phyloP scores from a whole-genome alignment of 495 filamentous ascomycete species.

The Cercophora newfieldiana region DNA sequence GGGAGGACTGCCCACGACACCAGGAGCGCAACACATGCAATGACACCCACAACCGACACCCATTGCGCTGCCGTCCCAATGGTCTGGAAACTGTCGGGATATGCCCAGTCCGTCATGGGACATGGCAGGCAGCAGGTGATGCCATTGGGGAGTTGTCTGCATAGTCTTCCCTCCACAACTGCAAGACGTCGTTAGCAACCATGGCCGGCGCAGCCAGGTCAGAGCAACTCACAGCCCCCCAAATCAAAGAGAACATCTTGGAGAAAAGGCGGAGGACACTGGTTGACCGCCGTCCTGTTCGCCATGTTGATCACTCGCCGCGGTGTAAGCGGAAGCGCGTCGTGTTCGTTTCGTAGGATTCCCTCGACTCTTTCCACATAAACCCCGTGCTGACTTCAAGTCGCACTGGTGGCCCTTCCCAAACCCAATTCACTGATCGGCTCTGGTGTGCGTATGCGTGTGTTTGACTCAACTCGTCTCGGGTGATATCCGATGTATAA shows the following conservation, averaged over 20 bases:
- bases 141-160: slow-evolving; percentile 39
- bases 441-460: not conserved
- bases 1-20: slow-evolving; percentile 81
- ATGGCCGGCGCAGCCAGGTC: not conserved
- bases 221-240: slow-evolving; percentile 45
- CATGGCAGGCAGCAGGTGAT: slow-evolving; percentile 85
- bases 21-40: slow-evolving; percentile 73
- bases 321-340: not conserved
- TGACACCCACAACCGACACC: slow-evolving; percentile 73
- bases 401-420: not conserved
- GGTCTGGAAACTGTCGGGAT: slow-evolving; percentile 69
- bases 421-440: not conserved
- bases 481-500: not conserved
- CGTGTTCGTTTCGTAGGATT: not conserved
- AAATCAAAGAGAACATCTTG: slow-evolving; percentile 31
- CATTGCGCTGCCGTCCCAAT: slow-evolving; percentile 69
- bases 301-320: slow-evolving; percentile 28
- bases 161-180: slow-evolving; percentile 69
- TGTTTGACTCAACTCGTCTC: no score
- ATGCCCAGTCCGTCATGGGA: slow-evolving; percentile 80
- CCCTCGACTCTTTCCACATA: not conserved
- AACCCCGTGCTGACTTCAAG: not conserved
- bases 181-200: slow-evolving; percentile 22
- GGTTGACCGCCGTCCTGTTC: slow-evolving; percentile 27
- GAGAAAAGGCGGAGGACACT: slow-evolving; percentile 42